Base-by-base conservation (phyloP, 2,329 filamentous ascomycete genomes). In the Emmonsiellopsis sp. region DNA sequence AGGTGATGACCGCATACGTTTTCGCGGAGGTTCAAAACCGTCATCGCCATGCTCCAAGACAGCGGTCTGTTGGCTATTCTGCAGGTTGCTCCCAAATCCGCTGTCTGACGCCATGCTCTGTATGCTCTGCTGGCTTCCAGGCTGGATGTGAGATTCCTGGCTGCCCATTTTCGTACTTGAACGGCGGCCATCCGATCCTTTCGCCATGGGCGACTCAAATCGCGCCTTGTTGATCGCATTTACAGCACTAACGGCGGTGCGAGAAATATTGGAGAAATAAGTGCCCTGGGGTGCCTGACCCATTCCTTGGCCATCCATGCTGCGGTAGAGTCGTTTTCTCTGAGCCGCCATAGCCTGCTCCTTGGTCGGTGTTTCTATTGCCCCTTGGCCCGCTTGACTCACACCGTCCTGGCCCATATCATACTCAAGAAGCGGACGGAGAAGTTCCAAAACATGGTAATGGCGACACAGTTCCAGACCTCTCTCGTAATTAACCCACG, bases 331-430 rank as follows among this genome's bases (percentile, higher is more conserved):
- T 59, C 92, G 83, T 70, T 98, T 97, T 60, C 93, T 78, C 71
- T 90, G 86, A 5, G 92, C 92, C 9, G 93, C 93, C 91, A 97
- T 95, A 56, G 93, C 93, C 71, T 97, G 93, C 71, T 97, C 93
- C 71, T 98, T 98, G 39, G 93, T 98, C 0, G 93, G 93, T 0
- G 93, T 97, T 63, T 97, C 92, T 62, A 95, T 80, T 60, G 85
- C 82, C 46, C 86, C 87, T 46, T 84, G 82, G 53, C 86, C 85
- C 5, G 86, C 82, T 49, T 83, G 71, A 49, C 83, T 84, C 49
- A 88, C 86, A 27, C 74, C 74, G 53, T 74, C 73, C 53, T 71
- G 68, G 49, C 64, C 68, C 67, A 74, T 74, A 54, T 77, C 74
- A 56, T 77, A 75, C 56, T 77, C 74, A 9, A 77, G 67, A 44